Conservation (phyloP, 192 early-diverging fungal species). For the Coemansia sp. region DNA sequence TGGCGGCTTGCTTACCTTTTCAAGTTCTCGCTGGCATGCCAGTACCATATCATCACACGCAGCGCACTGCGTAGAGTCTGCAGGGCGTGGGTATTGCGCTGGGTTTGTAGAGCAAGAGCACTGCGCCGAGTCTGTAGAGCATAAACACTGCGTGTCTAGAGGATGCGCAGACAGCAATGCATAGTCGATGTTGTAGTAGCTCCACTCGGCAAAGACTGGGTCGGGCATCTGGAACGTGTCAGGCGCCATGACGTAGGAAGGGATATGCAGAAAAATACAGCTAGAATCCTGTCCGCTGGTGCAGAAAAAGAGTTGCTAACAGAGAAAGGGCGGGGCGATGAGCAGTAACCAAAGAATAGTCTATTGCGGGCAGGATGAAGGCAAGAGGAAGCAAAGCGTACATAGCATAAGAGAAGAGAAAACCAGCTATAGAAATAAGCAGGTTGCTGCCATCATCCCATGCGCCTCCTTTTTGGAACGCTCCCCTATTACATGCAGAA, state of each 20-base stretch:
- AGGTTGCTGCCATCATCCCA: slow-evolving; percentile 10
- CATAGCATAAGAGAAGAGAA: background rate
- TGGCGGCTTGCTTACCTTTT: slow-evolving; percentile 30
- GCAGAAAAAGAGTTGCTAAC: background rate
- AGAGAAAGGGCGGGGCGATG: background rate
- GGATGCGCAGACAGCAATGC: slow-evolving; percentile 16
- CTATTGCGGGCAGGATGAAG: slow-evolving; percentile 1
- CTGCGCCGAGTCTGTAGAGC: slow-evolving; percentile 3
- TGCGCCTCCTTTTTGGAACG: slow-evolving; percentile 18
- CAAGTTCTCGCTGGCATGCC: slow-evolving; percentile 28
- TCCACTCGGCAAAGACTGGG: slow-evolving; percentile 49
- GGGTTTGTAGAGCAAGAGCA: slow-evolving; percentile 2
- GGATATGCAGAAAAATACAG: background rate
- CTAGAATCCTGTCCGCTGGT: background rate
- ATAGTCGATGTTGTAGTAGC: slow-evolving; percentile 44
- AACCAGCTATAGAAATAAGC: background rate
- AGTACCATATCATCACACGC: slow-evolving; percentile 26
- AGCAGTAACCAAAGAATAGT: background rate
- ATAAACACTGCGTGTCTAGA: slow-evolving; percentile 11
- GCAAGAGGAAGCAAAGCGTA: background rate
- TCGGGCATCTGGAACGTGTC: slow-evolving; percentile 27
- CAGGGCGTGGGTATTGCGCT: slow-evolving; percentile 8
- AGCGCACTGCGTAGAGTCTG: slow-evolving; percentile 1
- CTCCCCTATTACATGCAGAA: background rate
- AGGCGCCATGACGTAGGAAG: background rate